Conservation (phyloP, 2,329 filamentous ascomycete species). For the Diaporthe citri region DNA sequence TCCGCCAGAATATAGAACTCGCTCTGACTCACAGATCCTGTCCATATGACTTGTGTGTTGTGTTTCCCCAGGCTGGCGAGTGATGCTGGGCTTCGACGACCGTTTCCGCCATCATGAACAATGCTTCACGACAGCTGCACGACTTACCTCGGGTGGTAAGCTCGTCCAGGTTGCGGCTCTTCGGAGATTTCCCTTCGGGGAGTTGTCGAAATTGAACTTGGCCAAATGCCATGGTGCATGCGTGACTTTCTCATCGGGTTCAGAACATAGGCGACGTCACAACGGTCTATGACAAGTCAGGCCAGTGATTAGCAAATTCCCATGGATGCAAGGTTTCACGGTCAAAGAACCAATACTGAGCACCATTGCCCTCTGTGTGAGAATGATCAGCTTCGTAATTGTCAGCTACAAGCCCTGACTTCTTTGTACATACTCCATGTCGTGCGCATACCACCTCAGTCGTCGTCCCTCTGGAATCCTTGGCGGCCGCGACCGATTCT, state of each 20-base stretch:
- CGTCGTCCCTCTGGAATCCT: conserved; percentile 60
- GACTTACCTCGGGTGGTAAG: not conserved
- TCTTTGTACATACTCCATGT: conserved; percentile 14
- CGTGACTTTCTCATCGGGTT: not conserved
- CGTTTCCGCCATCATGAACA: not conserved
- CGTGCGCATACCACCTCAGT: conserved; percentile 46
- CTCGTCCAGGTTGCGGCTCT: not conserved
- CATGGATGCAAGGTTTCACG: not conserved
- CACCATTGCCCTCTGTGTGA: not conserved
- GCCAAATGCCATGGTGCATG: too few relatives aligned
- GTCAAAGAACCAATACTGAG: not conserved
- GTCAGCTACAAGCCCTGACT: conserved; percentile 1
- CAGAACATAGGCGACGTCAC: not conserved
- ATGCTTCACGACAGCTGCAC: not conserved
- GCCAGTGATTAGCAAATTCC: not conserved
- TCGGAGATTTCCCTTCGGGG: too few relatives aligned
- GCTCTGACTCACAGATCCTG: not conserved
- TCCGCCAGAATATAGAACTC: conserved; percentile 5
- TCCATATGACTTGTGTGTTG: not conserved
- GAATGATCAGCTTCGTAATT: conserved; percentile 10
- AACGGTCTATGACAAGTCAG: not conserved
- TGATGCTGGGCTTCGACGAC: not conserved
- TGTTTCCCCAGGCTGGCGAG: not conserved
- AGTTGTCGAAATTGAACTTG: too few relatives aligned
- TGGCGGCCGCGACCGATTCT: conserved; percentile 63